Base-by-base conservation (phyloP, 2,329 filamentous ascomycete species). In the Paramyrothecium sp. region DNA sequence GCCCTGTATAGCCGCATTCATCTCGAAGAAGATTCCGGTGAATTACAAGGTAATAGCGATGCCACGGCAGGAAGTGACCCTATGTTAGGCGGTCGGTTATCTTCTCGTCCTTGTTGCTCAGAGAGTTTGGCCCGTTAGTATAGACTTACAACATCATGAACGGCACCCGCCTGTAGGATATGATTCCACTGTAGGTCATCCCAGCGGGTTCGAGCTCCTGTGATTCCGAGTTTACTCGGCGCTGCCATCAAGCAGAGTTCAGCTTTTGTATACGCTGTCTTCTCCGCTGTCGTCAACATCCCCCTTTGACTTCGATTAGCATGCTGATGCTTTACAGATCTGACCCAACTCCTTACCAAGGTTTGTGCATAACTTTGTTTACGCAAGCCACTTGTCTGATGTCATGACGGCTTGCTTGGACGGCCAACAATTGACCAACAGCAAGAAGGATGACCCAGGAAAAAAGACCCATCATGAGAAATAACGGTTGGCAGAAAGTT, bases 1-100 rank as follows among this genome's bases (percentile, higher is more conserved):
- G 51, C 7, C 51, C 51, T 11, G 26, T 53, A 8, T 53, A 53
- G 26, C 51, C 51, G 19, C 51, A 53, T 22, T 53, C 51, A 19
- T 53, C 30, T 20, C 51, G 26, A 8, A 53, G 33, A 16, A 53
- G 26, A 20, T 20, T 19, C 3, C 51, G 26, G 30, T 53, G 51
- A 3, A 53, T 41, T 3, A 19, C 51, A 16, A 53, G 23, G 30
- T 53, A 38, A 12, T 38, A 53, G 11, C 51, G 51, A 20, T 53
- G 51, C 51, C 51, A 53, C 5, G 51, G 51, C 10, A 53, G n/a
- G 51, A 53, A 53, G 12, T 53, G 51, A 20, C 51, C 51, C 51
- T 53, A 17, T 11, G 33, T 16, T 44, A 17, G 13, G 13, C 13
- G 13, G 13, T 7, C n/a, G n/a, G 38, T 19, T 19, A 16, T 44